These are phyloP conservation scores for Allium cepa DNA, from an alignment of 106 monocot genomes.

Conservation along the genomic window DNA sequence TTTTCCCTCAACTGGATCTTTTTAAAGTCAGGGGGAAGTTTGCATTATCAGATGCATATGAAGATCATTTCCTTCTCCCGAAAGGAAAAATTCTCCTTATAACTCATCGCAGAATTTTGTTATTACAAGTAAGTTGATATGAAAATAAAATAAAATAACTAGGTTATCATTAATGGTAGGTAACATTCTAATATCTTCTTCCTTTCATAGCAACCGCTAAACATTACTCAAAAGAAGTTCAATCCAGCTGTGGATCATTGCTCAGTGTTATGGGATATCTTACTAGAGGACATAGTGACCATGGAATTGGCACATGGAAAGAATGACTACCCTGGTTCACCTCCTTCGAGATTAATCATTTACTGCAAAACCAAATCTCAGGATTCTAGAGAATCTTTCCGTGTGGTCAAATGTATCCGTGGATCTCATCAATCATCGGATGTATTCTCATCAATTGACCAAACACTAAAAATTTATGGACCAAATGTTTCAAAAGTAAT, in stretches of 20 bases:
- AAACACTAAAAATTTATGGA: slow-evolving; percentile 59
- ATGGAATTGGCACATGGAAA: slow-evolving; percentile 77
- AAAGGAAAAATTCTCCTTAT: slow-evolving; percentile 80
- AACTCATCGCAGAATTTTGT: slow-evolving; percentile 75
- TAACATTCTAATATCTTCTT: not conserved
- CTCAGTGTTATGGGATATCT: slow-evolving; percentile 82
- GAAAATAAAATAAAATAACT: not conserved
- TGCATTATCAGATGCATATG: slow-evolving; percentile 95
- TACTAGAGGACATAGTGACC: slow-evolving; percentile 68
- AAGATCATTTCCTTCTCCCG: slow-evolving; percentile 88
- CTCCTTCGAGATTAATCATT: slow-evolving; percentile 64
- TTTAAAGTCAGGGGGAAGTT: slow-evolving; percentile 96
- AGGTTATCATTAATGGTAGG: not conserved
- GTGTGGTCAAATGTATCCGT: slow-evolving; percentile 54
- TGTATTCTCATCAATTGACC: slow-evolving; percentile 62
- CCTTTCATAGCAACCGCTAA: slow-evolving; percentile 64
- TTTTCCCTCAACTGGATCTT: slow-evolving; percentile 94
- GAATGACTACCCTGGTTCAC: slow-evolving; percentile 52
- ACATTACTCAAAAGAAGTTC: slow-evolving; percentile 71
- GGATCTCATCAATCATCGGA: slow-evolving; percentile 39
- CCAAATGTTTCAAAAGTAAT: slow-evolving; percentile 62
- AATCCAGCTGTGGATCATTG: slow-evolving; percentile 91
- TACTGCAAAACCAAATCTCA: slow-evolving; percentile 49
- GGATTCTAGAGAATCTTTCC: slow-evolving; percentile 49
- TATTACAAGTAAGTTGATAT: slow-evolving; percentile 63